phyloP scores from a whole-genome alignment of 257 asterid genomes.

The Scutellaria galericulata region DNA sequence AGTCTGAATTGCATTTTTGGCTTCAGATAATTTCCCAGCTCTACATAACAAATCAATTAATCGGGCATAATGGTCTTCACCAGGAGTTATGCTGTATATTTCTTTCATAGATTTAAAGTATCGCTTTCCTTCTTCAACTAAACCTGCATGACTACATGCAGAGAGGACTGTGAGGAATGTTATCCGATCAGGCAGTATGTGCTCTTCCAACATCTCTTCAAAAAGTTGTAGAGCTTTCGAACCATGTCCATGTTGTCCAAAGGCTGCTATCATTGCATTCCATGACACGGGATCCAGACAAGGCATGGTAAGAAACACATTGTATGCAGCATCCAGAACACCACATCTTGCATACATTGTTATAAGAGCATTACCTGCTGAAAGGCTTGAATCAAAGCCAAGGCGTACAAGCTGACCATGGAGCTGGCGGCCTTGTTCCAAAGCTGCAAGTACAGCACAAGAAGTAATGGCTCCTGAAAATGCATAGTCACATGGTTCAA shows the following conservation, averaged over 20 bases:
- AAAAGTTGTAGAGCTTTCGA: constrained; percentile 52
- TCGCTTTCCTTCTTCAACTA: constrained; percentile 58
- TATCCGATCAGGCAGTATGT: constrained; percentile 67
- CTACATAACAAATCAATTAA: constrained; percentile 65
- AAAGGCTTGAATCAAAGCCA: constrained; percentile 74
- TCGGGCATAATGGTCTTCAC: constrained; percentile 79
- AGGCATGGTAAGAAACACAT: constrained; percentile 57
- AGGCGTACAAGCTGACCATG: constrained; percentile 64
- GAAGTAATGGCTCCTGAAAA: constrained; percentile 75
- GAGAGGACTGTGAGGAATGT: constrained; percentile 70
- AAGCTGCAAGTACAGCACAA: constrained; percentile 71
- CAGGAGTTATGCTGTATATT: constrained; percentile 54
- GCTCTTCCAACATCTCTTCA: constrained; percentile 62
- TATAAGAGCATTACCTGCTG: constrained; percentile 71
- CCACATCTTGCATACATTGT: constrained; percentile 77
- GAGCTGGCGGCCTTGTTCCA: constrained; percentile 75
- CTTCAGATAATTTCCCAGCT: constrained; percentile 64
- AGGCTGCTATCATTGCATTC: constrained; percentile 80
- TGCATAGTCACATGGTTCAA: constrained; percentile 69
- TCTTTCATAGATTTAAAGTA: constrained; percentile 55
- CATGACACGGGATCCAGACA: constrained; percentile 70
- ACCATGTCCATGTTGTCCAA: constrained; percentile 77
- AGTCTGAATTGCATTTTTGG: constrained; percentile 48
- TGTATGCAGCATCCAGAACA: constrained; percentile 56
- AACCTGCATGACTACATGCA: constrained; percentile 77